Base-by-base conservation (phyloP, 768 basidiomycete species). In the Tulasnella sp. region DNA sequence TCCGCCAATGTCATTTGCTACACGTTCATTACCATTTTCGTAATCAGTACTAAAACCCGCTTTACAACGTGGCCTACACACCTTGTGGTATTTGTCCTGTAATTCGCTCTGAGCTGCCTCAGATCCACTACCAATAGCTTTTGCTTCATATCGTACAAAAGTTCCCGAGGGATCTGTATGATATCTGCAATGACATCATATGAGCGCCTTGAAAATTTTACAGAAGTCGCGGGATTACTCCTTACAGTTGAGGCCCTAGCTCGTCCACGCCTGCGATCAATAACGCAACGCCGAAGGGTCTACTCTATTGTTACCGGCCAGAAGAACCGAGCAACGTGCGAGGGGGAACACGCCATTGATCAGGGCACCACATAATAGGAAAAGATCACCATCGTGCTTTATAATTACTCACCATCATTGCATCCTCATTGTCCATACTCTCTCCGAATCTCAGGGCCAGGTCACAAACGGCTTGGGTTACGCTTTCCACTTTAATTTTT, bases 131-230 rank as follows among this genome's bases (percentile, higher is more conserved):
- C 95, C 95, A 61, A 99, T 98, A 5, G 95, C 95, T 67, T 98
- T 99, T 29, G 95, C 95, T 57, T 96, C 85, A 61, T 95, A 96
- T 51, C 88, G 81, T 59, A 91, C 84, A 61, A 90, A 96, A 13
- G 95, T 98, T 10, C 95, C 95, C 16, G 93, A 98, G 3, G 95
- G 95, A 68, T 99, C 95, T 27, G 93, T 95, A 65, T 99, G 93
- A 66, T 78, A 98, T 62, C 93, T 98, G 61, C 5, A 34, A 37
- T 32, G 7, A 15, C 19, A 22, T n/a, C 29, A 34, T 35, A 4
- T 10, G 40, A 12, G 12, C 12, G 27, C 9, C 12, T 10, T 50
- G 28, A 32, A 33, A 27, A 53, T 35, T 12, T 45, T 15, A 31
- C 34, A 20, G 37, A 19, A 2, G 35, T 32, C 5, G 8, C 24